These are phyloP conservation scores for Phlebopus sp. DNA, from an alignment of 1,284 basidiomycete species.

Conservation along the genomic window DNA sequence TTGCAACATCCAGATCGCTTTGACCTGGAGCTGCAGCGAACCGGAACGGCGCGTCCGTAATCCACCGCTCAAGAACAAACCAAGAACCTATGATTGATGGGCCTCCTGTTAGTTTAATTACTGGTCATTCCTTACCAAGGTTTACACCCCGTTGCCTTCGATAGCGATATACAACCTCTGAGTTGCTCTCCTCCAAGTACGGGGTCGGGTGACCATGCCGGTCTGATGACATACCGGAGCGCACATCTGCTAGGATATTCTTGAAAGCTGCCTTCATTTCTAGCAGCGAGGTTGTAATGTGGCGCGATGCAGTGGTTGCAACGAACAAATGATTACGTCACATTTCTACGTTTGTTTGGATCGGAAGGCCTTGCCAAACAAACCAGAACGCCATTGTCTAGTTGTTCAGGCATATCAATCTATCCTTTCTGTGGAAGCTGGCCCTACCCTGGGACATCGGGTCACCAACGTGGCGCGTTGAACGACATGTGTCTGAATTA, in stretches of 20 bases:
- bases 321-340: neutral
- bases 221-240: conserved; percentile 2
- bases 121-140: conserved; percentile 51
- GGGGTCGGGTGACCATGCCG: neutral
- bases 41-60: conserved; percentile 54
- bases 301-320: neutral
- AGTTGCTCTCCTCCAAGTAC: conserved; percentile 18
- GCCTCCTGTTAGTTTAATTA: conserved; percentile 7
- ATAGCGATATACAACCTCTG: conserved; percentile 54
- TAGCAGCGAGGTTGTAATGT: neutral
- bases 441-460: too few relatives aligned
- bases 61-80: conserved; percentile 81
- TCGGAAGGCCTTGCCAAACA: neutral
- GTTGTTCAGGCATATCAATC: too few relatives aligned
- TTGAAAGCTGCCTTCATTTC: conserved; percentile 15
- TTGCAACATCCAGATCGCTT: conserved; percentile 77
- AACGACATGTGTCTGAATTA: neutral
- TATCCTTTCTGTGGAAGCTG: too few relatives aligned
- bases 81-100: conserved; percentile 51
- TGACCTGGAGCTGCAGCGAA: conserved; percentile 54
- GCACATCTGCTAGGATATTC: conserved; percentile 17
- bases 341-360: conserved; percentile 10
- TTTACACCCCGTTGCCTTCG: conserved; percentile 83
- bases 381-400: neutral
- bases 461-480: neutral